Base-by-base conservation (phyloP, 495 filamentous ascomycete genomes). In the Endocarpon pusillum region DNA sequence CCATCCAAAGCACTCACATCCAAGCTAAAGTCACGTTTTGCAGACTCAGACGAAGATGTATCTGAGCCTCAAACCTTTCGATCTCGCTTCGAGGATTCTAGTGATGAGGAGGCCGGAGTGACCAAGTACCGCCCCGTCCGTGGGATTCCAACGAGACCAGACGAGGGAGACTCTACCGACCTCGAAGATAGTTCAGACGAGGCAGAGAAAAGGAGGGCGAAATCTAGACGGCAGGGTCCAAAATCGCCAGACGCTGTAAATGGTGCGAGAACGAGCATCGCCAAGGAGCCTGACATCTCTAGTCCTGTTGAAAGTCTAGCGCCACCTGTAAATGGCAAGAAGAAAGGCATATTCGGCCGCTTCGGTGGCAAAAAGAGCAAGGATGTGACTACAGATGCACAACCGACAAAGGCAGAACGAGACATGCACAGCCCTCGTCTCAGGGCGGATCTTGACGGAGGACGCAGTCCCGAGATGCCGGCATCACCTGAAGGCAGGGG, bases 11-110 rank as follows among this genome's bases (percentile, higher is more conserved):
- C 38, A 15, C 20, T 29, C 12, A 19, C 32, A 7, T 32, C 44
- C 14, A 44, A 37, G 28, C 42, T 49, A 19, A 24, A 38, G 6
- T 59, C 62, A 4, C 55, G 66, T 3, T 78, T 81, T 41, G 70
- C 47, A 1, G 71, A 83, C 42, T 86, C 80, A 0, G 82, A 80
- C 41, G 78, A 78, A 19, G 81, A 86, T 12, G 76, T 73, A 14
- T 67, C 67, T 2, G 60, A 47, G 0, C 41, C 43, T 5, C 58
- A 43, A 11, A 32, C 36, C 20, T 80, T 78, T 45, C 61, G 56
- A 22, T 85, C 79, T 46, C 74, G 81, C 2, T 84, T 84, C 45
- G 74, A 69, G n/a, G 78, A 85, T 39, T 86, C 80, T 1, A 85
- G 81, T 45, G 80, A 85, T 42, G 78, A 81, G 24, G 64, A 64